Base-by-base conservation (phyloP, 2,329 filamentous ascomycete species). In the Cyclaneusma minus region DNA sequence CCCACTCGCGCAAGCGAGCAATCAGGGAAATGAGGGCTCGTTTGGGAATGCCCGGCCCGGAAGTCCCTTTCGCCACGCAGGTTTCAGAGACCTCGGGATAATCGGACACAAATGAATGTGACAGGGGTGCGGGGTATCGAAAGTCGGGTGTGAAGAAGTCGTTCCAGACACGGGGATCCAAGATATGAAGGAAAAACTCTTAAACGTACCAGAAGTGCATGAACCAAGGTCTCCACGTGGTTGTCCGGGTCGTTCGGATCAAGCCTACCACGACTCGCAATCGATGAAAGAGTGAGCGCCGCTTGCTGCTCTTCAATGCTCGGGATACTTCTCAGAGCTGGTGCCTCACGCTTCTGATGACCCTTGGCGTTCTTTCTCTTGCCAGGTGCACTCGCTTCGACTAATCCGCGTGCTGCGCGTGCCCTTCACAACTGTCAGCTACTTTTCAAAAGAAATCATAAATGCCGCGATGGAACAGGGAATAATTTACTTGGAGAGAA, bases 291-390 rank as follows among this genome's bases (percentile, higher is more conserved):
- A 33, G 68, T 71, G 32, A 81, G 58, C 4, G 71, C 73, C 22
- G 70, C 63, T 43, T 79, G 73, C 42, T 76, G 64, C 46, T 79
- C 68, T 27, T 64, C 58, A 12, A 79, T 19, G 14, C 13, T 17
- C 21, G 11, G 9, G 12, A 13, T 7, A 16, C 7, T 8, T 13
- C 9, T 11, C 7, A 12, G 22, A n/a, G 6, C 25, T 11, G 7
- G 8, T 7, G 24, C n/a, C 21, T 13, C 9, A 16, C 13, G 21
- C 7, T 7, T 7, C 7, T 20, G 18, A 7, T 11, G 18, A 20
- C 7, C 18, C 11, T 11, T 11, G 11, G 7, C 11, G 18, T 11
- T 20, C 11, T 11, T 20, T 7, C 7, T 11, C 18, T 7, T 20
- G 18, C 18, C 11, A 11, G 18, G 7, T 7, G 18, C 37, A 24